Evolutionary conservation across 331 rosid species (phyloP), one percentile per base, ranked within the genome.

Genomic region (Telfairia occidentalis): DNA sequence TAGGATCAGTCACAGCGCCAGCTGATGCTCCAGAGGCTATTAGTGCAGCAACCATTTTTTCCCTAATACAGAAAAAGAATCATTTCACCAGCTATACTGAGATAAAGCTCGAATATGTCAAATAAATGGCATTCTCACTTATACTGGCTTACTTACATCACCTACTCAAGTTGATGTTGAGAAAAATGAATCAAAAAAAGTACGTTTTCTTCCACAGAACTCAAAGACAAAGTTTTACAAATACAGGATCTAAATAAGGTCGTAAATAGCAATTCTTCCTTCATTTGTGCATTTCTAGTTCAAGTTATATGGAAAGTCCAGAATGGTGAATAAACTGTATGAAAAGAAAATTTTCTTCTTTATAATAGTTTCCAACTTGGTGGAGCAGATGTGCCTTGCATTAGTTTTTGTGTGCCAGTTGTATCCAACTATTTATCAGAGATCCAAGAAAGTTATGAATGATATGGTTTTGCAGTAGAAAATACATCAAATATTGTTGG

Each of bases 1-100:
- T 84, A 50, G 99, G 97, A 82, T 95, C 99, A 43, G 99, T 95
- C 84, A 95, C 97, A 53, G 99, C 97, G 53, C 97, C 96, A 74
- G 99, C 96, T 81, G 86, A 90, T 71, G 99, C 99, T 81, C 92
- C 94, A 24, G 97, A 86, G 61, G 97, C 96, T 59, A 90, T 59
- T 61, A 95, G 96, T 76, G 89, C 83, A 30, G 96, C 96, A 74
- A 87, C 94, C 94, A 87, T 89, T 85, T 90, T 90, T 82, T 92
- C 97, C 92, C 99, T 95, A 74, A 73, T 57, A 76, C 16, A 29
- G 3, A 13, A 19, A 61, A 65, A 11, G 23, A 13, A 35, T 21
- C 53, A 66, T 0, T 19, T 34, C 35, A 73, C 34, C 59, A 35
- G 58, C 53, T 57, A 43, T 43, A 57, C 38, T 43, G n/a, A 11